Base-by-base conservation (phyloP, 2,329 filamentous ascomycete species). In the Sclerotinia sclerotiorum region DNA sequence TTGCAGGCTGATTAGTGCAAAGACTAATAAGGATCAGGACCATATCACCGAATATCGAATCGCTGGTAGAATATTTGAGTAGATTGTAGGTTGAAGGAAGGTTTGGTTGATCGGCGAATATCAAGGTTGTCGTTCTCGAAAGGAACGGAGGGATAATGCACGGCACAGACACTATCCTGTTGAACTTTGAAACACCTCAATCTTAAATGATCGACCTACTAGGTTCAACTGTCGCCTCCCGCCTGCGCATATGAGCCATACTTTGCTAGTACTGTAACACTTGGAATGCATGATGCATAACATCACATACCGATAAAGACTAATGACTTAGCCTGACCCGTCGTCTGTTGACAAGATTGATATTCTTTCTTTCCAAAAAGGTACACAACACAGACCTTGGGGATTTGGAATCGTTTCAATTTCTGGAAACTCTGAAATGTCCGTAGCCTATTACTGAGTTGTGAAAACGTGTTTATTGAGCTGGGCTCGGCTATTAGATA, bases 111-210 rank as follows among this genome's bases (percentile, higher is more conserved):
- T 62, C 58, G 58, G 58, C 44, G 21, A 27, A 62, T 49, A 49
- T 13, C 44, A 62, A 39, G 58, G 44, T 49, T 35, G 44, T 49
- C 19, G 58, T 61, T 61, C 35, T 49, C 19, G n/a, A 62, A n/a
- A 56, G 11, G 21, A 21, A 4, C 5, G 11, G 32, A 62, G 21
- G 32, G 60, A 24, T 48, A 29, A 27, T 48, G 58, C 44, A 49
- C 58, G 24, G 55, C 55, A 57, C 55, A 39, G 58, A 49, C 58
- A n/a, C n/a, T 32, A 49, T 49, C 11, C 8, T 19, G 46, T 48
- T 17, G 6, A 39, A 13, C 35, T 39, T 19, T 39, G 32, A 24
- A 57, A 39, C 11, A 35, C 35, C 35, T 32, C 35, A 57, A 42
- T 57, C 55, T 24, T 57, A 1, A 1, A 39, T 39, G 32, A 42